Conservation (phyloP, 176 grass and related monocot genomes). For the Miscanthus lutarioriparius region DNA sequence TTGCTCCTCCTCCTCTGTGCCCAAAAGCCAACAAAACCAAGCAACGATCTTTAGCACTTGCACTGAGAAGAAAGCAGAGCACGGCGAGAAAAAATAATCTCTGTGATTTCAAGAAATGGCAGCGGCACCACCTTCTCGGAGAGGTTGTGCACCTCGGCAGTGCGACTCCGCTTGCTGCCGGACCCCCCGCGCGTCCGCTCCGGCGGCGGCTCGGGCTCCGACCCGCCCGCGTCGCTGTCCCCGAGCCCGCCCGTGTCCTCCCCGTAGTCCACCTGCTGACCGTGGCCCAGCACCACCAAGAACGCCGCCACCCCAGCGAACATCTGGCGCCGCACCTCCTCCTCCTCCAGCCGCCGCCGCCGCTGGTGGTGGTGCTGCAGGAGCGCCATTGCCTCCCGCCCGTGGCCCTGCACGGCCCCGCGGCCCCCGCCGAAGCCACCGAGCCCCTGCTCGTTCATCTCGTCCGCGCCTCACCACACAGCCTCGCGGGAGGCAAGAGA, state of each 20-base stretch:
- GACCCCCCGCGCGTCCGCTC: constrained; percentile 47
- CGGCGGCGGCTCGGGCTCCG: constrained; percentile 52
- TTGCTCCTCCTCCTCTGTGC: constrained; percentile 78
- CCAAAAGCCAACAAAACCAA: background rate
- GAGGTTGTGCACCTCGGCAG: constrained; percentile 96
- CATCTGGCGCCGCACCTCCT: constrained; percentile 38
- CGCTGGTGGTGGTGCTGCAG: constrained; percentile 31
- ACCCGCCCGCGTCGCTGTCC: constrained; percentile 41
- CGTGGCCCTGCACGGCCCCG: constrained; percentile 20
- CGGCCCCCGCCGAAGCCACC: constrained; percentile 5
- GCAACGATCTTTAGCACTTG: constrained; percentile 6
- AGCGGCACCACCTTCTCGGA: constrained; percentile 75
- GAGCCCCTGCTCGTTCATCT: constrained; percentile 43
- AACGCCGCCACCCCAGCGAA: constrained; percentile 34
- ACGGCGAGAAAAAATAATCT: background rate
- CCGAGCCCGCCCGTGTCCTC: constrained; percentile 28
- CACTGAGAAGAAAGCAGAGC: background rate
- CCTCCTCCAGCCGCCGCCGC: background rate
- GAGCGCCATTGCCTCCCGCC: constrained; percentile 32
- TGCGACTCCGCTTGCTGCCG: constrained; percentile 83
- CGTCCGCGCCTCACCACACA: background rate
- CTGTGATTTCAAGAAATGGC: background rate
- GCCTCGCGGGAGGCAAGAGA: background rate
- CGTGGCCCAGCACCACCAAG: constrained; percentile 24
- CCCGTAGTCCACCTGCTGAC: constrained; percentile 16